Evolutionary conservation across 169 alveolate genomes (phyloP).

Genomic region (Eimeria zaria): DNA sequence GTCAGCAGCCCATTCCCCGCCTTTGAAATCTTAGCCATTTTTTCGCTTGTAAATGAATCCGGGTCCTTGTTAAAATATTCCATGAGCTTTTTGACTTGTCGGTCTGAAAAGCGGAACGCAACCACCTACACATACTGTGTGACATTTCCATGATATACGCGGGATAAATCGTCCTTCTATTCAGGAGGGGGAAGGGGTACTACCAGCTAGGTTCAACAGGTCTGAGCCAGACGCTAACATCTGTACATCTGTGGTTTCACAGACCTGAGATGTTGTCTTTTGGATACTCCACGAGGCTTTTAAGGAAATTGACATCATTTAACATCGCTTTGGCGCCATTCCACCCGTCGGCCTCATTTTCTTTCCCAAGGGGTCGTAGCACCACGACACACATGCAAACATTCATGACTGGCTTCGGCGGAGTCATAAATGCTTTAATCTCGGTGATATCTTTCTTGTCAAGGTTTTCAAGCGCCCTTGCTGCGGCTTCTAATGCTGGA

Average conservation of each 20-base stretch:
- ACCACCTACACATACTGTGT: background rate
- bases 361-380: conserved; percentile 93
- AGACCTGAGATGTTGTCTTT: conserved; percentile 90
- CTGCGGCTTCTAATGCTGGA: conserved; percentile 95
- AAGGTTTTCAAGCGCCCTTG: conserved; percentile 91
- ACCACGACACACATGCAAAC: conserved; percentile 92
- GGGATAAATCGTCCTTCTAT: background rate
- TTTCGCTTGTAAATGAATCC: conserved; percentile 91
- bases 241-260: background rate
- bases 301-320: conserved; percentile 91
- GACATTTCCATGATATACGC: background rate
- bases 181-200: background rate
- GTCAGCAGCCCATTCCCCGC: conserved; percentile 96
- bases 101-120: conserved; percentile 22
- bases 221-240: too few species aligned
- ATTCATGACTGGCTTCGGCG: conserved; percentile 93
- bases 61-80: conserved; percentile 92
- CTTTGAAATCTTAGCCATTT: conserved; percentile 91
- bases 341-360: conserved; percentile 94
- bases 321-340: conserved; percentile 93
- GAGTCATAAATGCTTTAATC: conserved; percentile 92
- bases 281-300: conserved; percentile 89
- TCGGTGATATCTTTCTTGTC: conserved; percentile 92
- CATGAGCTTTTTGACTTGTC: conserved; percentile 91
- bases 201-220: background rate